Conservation (phyloP, 2,329 filamentous ascomycete species). For the Arthroderma uncinatum region DNA sequence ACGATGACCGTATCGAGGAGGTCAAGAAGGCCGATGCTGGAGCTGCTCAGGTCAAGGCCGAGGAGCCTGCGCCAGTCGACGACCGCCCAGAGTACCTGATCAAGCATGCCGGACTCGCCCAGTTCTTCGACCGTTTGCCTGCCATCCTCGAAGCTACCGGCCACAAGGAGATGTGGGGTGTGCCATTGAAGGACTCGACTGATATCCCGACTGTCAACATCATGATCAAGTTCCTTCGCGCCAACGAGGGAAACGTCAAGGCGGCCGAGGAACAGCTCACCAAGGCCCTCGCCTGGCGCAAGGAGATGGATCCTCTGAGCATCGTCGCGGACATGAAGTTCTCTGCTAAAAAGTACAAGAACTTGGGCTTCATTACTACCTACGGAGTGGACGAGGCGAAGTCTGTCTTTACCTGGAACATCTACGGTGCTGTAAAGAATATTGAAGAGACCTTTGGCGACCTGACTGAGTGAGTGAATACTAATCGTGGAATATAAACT, state of each 20-base stretch:
- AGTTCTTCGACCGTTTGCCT: slow-evolving; percentile 49
- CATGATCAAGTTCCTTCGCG: slow-evolving; percentile 85
- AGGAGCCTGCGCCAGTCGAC: slow-evolving; percentile 14
- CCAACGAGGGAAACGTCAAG: slow-evolving; percentile 64
- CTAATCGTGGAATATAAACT: not conserved
- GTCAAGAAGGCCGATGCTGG: slow-evolving; percentile 9
- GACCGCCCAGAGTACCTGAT: slow-evolving; percentile 27
- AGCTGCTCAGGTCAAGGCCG: not conserved
- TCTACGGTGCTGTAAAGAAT: slow-evolving; percentile 80
- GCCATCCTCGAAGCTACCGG: slow-evolving; percentile 46
- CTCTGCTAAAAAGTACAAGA: slow-evolving; percentile 58
- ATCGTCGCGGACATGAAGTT: slow-evolving; percentile 53
- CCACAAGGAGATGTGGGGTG: slow-evolving; percentile 78
- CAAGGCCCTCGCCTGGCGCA: slow-evolving; percentile 73
- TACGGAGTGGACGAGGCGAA: slow-evolving; percentile 47
- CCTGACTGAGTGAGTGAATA: slow-evolving; percentile 56
- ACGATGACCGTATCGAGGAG: slow-evolving; percentile 8
- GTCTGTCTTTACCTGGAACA: slow-evolving; percentile 75
- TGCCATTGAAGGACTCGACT: slow-evolving; percentile 46
- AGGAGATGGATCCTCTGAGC: slow-evolving; percentile 58
- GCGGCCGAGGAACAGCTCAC: slow-evolving; percentile 68
- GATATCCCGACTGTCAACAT: slow-evolving; percentile 71
- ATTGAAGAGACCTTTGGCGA: slow-evolving; percentile 72
- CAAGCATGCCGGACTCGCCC: slow-evolving; percentile 37
- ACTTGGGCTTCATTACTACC: slow-evolving; percentile 70